These are phyloP conservation scores for Diplodia corticola DNA, from an alignment of 2,329 filamentous ascomycete species.

Conservation along the genomic window DNA sequence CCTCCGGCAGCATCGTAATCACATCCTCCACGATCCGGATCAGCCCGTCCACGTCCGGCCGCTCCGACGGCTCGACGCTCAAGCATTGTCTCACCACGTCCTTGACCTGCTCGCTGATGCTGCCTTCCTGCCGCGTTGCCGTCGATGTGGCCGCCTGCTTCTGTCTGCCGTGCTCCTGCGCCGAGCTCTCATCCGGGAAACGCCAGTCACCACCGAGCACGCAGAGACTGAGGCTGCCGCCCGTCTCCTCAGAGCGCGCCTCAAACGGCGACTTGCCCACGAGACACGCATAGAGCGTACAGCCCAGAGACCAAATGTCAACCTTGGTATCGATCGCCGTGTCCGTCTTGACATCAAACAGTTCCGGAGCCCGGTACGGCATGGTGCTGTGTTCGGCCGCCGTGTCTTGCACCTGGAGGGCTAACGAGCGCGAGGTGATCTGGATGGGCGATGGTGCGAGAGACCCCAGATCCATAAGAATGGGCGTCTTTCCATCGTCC, in stretches of 20 bases:
- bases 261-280: slow-evolving; percentile 98
- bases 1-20: slow-evolving; percentile 66
- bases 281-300: slow-evolving; percentile 95
- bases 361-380: slow-evolving; percentile 95
- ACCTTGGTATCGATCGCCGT: slow-evolving; percentile 92
- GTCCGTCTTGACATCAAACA: slow-evolving; percentile 96
- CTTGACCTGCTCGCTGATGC: slow-evolving; percentile 78
- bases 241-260: slow-evolving; percentile 92
- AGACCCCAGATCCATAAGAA: slow-evolving; percentile 96
- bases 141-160: slow-evolving; percentile 33
- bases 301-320: slow-evolving; percentile 96
- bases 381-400: slow-evolving; percentile 97
- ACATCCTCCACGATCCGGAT: slow-evolving; percentile 76
- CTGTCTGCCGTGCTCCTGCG: slow-evolving; percentile 53
- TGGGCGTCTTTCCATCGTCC: slow-evolving; percentile 81
- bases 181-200: slow-evolving; percentile 80
- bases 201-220: slow-evolving; percentile 93
- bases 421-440: slow-evolving; percentile 86
- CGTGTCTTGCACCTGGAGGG: slow-evolving; percentile 88
- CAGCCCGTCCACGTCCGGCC: slow-evolving; percentile 83
- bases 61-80: slow-evolving; percentile 79
- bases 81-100: slow-evolving; percentile 86
- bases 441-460: slow-evolving; percentile 82
- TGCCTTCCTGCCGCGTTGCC: slow-evolving; percentile 46
- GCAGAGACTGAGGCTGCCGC: slow-evolving; percentile 88